phyloP scores from a whole-genome alignment of 192 early-diverging fungal species.

The Linnemannia zychae region DNA sequence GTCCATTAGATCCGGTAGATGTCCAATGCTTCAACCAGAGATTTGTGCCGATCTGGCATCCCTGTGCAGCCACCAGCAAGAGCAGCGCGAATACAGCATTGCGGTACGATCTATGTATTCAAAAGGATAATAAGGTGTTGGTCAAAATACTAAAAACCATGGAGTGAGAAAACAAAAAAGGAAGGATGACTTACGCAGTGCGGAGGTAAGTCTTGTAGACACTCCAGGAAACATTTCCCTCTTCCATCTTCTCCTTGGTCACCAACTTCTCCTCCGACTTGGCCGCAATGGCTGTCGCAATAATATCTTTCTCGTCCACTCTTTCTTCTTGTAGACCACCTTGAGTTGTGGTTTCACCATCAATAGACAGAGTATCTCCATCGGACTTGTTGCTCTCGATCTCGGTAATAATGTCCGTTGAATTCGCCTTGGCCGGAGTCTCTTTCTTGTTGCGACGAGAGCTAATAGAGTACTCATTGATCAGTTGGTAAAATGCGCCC shows the following conservation, averaged over 20 bases:
- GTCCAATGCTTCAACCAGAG: conserved; percentile 79
- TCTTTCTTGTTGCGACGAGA: conserved; percentile 41
- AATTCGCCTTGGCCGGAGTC: neutral
- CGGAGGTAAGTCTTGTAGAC: conserved; percentile 84
- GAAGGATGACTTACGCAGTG: conserved; percentile 68
- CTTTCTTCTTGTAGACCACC: conserved; percentile 29
- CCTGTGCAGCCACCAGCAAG: conserved; percentile 47
- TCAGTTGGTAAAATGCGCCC: conserved; percentile 72
- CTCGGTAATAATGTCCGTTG: conserved; percentile 11
- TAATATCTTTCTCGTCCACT: neutral
- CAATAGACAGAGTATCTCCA: conserved; percentile 18
- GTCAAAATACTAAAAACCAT: conserved; percentile 27
- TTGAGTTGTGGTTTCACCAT: conserved; percentile 49
- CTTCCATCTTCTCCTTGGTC: conserved; percentile 80
- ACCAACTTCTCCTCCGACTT: conserved; percentile 67
- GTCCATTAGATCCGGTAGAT: neutral
- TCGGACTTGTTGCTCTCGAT: conserved; percentile 13
- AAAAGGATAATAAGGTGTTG: conserved; percentile 63
- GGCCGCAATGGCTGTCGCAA: neutral
- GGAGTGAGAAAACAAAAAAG: conserved; percentile 66
- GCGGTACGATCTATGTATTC: conserved; percentile 63
- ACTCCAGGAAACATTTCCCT: conserved; percentile 81
- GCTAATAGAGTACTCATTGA: conserved; percentile 74
- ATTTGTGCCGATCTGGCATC: conserved; percentile 60
- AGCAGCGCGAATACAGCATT: conserved; percentile 20